Percentiles rank a stretch among this genome's conserved stretches.
These are phyloP conservation scores for Citrus trifoliata DNA, from an alignment of 345 rosid species.

Conservation along the genomic window DNA sequence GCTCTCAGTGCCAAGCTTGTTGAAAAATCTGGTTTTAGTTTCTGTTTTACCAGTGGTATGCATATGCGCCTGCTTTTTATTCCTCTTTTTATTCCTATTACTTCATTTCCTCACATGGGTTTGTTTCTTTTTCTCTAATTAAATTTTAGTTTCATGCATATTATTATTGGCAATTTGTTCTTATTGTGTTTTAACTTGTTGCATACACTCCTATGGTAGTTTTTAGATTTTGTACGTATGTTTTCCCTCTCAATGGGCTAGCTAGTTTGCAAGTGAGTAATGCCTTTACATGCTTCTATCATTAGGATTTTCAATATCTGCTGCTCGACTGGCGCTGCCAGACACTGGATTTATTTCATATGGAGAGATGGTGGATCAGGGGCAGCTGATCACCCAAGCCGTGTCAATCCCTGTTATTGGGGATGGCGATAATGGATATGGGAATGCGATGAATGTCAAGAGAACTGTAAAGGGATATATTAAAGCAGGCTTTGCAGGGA, in stretches of 20 bases:
- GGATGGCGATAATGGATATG: conserved; percentile 82
- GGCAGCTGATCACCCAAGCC: conserved; percentile 69
- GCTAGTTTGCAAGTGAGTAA: not conserved
- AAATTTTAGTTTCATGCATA: not conserved
- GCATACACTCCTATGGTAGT: not conserved
- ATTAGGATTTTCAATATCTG: conserved; percentile 83
- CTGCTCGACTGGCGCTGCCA: conserved; percentile 70
- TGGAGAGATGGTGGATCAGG: conserved; percentile 94
- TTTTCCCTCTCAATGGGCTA: not conserved
- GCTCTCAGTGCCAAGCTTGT: conserved; percentile 89
- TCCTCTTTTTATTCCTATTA: not conserved
- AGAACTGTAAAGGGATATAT: conserved; percentile 84
- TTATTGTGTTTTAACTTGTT: not conserved
- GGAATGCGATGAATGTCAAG: conserved; percentile 82
- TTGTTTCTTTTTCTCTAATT: not conserved
- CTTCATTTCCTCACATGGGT: not conserved
- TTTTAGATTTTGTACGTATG: not conserved
- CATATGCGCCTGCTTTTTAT: conserved; percentile 25
- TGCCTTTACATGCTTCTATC: conserved; percentile 8
- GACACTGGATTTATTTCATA: conserved; percentile 73
- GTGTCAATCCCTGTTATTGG: conserved; percentile 81
- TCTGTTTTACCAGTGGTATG: conserved; percentile 77
- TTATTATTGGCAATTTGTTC: not conserved
- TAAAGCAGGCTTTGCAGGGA: conserved; percentile 86
- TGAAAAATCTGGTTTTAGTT: conserved; percentile 70